phyloP scores from a whole-genome alignment of 768 basidiomycete genomes.

The Naganishia onofrii region DNA sequence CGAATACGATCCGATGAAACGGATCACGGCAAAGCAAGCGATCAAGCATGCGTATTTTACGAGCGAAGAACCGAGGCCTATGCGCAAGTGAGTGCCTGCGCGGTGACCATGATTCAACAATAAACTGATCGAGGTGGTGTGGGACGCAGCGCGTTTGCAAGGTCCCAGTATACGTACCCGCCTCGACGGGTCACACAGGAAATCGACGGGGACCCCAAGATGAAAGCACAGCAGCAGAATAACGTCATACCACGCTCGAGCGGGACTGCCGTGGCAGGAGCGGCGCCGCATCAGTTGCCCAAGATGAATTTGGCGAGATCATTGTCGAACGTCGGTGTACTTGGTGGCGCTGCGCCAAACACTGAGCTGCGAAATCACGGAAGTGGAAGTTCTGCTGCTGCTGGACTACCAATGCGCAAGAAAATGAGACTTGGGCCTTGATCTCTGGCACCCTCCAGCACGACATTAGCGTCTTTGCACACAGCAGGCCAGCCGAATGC shows the following conservation, averaged over 20 bases:
- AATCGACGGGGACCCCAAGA: conserved; percentile 58
- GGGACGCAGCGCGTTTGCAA: conserved; percentile 67
- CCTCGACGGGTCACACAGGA: conserved; percentile 86
- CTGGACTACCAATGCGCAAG: conserved; percentile 1
- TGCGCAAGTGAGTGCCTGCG: conserved; percentile 69
- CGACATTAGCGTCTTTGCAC: neutral
- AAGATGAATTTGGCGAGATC: neutral
- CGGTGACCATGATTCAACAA: no score
- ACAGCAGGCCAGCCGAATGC: neutral
- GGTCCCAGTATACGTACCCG: conserved; percentile 68
- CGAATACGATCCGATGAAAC: conserved; percentile 80
- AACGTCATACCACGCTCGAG: neutral
- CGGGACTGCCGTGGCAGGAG: neutral
- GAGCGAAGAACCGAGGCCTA: conserved; percentile 79
- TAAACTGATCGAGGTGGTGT: neutral
- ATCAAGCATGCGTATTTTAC: conserved; percentile 86
- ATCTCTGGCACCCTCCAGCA: neutral
- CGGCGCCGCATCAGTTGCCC: neutral
- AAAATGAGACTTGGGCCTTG: neutral
- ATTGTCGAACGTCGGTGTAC: neutral
- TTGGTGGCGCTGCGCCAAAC: neutral
- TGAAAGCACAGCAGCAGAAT: conserved; percentile 45
- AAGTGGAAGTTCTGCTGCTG: neutral
- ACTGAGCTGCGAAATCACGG: neutral
- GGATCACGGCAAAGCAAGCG: conserved; percentile 78